A percentile compares a stretch with the other conserved stretches of the same genome.
Evolutionary conservation across 805 yeast species (phyloP).

Genomic region (Candida tibetensis): DNA sequence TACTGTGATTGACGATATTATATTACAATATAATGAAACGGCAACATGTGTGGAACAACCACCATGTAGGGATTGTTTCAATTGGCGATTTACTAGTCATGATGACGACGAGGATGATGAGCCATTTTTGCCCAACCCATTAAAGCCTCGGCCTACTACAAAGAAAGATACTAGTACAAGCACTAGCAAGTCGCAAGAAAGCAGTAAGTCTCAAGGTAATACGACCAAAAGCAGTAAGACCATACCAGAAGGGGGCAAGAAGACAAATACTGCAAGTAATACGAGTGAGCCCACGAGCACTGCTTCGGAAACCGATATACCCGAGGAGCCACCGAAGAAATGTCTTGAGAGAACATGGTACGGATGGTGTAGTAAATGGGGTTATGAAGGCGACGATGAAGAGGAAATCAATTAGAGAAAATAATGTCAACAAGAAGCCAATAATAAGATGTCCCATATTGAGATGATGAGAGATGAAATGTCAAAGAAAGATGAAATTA

Average conservation of each 20-base stretch:
- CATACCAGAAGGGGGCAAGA: background rate
- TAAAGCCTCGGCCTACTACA: constrained; percentile 19
- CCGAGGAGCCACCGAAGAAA: constrained; percentile 34
- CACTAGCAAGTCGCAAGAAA: background rate
- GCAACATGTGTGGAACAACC: constrained; percentile 73
- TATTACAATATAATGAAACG: constrained; percentile 68
- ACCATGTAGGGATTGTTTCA: constrained; percentile 86
- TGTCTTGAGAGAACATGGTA: constrained; percentile 64
- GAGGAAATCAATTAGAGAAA: background rate
- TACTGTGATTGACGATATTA: constrained; percentile 80
- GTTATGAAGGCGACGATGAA: constrained; percentile 23
- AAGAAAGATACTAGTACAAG: background rate
- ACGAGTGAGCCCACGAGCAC: background rate
- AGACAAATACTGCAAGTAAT: constrained; percentile 2
- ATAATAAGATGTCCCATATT: no score
- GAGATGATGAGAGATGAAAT: no score
- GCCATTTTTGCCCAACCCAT: constrained; percentile 38
- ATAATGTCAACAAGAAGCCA: no score
- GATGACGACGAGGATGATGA: constrained; percentile 39
- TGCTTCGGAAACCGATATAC: constrained; percentile 1
- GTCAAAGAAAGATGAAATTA: no score
- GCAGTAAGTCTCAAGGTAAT: background rate
- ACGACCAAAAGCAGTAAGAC: background rate
- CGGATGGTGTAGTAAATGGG: constrained; percentile 58
- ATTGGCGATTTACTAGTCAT: constrained; percentile 73